phyloP scores from a whole-genome alignment of 176 grass and related monocot species.

The Avena eriantha region DNA sequence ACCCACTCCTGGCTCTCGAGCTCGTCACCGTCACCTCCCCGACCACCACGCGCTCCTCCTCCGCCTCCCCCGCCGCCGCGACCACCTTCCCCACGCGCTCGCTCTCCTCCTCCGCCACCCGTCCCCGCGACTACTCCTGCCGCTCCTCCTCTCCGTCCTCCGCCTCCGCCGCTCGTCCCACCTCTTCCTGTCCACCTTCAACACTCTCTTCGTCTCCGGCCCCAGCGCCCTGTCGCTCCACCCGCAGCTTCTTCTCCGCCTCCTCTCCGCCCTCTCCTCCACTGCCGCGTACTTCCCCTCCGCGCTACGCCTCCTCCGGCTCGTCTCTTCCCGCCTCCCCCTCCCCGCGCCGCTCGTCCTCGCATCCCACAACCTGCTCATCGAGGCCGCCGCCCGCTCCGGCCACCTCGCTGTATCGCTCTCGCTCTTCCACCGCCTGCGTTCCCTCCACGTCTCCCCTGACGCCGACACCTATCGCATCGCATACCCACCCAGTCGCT shows the following conservation, averaged over 20 bases:
- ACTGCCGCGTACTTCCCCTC: slow-evolving; percentile 55
- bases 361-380: slow-evolving; percentile 75
- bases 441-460: slow-evolving; percentile 53
- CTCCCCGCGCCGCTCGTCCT: slow-evolving; percentile 56
- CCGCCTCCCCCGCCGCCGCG: slow-evolving; percentile 52
- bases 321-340: slow-evolving; percentile 52
- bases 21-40: slow-evolving; percentile 58
- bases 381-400: slow-evolving; percentile 65
- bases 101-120: slow-evolving; percentile 61
- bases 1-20: slow-evolving; percentile 77
- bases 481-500: slow-evolving; percentile 61
- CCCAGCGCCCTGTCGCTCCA: slow-evolving; percentile 50
- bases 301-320: slow-evolving; percentile 52
- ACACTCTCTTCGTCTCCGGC: slow-evolving; percentile 56
- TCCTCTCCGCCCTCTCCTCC: slow-evolving; percentile 53
- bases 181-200: slow-evolving; percentile 65
- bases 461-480: slow-evolving; percentile 71
- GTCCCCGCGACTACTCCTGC: slow-evolving; percentile 53
- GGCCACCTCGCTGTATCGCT: slow-evolving; percentile 60
- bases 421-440: slow-evolving; percentile 69
- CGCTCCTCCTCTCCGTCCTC: slow-evolving; percentile 56
- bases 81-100: slow-evolving; percentile 62
- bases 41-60: slow-evolving; percentile 51
- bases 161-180: slow-evolving; percentile 54
- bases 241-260: slow-evolving; percentile 48